Percentiles rank a stretch among this genome's conserved stretches.
These are phyloP conservation scores for Globisporangium spiculum DNA, from an alignment of 352 stramenopile species.

Conservation along the genomic window DNA sequence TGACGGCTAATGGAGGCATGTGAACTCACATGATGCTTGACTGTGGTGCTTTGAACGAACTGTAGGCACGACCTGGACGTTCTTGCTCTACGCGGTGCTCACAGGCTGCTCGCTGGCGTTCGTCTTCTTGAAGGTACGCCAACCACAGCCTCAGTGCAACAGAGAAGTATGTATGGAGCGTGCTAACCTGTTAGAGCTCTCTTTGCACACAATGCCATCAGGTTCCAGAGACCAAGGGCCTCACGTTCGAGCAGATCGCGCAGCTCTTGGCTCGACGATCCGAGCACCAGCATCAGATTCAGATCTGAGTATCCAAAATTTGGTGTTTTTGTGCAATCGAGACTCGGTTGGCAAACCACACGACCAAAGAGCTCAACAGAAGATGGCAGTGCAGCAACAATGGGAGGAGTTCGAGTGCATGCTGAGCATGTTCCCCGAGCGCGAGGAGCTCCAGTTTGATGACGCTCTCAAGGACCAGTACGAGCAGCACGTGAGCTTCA, in stretches of 20 bases:
- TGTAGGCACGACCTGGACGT: conserved; percentile 39
- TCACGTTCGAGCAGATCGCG: conserved; percentile 68
- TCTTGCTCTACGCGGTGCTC: conserved; percentile 51
- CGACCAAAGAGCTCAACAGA: not conserved
- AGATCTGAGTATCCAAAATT: not conserved
- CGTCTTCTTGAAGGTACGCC: conserved; percentile 47
- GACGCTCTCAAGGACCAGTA: conserved; percentile 24
- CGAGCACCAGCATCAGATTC: conserved; percentile 4
- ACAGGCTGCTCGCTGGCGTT: conserved; percentile 45
- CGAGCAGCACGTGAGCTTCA: conserved; percentile 18
- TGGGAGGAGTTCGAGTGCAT: conserved; percentile 77
- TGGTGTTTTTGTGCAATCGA: not conserved
- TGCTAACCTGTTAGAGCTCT: not conserved
- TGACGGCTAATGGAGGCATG: not conserved
- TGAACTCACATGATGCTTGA: not conserved
- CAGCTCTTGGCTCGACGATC: conserved; percentile 31
- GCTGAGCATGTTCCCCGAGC: conserved; percentile 63
- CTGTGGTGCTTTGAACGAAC: not conserved
- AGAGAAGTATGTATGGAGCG: not conserved
- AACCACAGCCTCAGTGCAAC: not conserved
- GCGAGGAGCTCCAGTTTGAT: conserved; percentile 43
- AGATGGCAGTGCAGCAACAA: conserved; percentile 27
- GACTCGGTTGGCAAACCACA: not conserved
- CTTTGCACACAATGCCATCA: conserved; percentile 9
- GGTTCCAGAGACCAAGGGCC: conserved; percentile 59